phyloP scores from a whole-genome alignment of 148 eudicot genomes.

The Rhododendron ferrugineum region DNA sequence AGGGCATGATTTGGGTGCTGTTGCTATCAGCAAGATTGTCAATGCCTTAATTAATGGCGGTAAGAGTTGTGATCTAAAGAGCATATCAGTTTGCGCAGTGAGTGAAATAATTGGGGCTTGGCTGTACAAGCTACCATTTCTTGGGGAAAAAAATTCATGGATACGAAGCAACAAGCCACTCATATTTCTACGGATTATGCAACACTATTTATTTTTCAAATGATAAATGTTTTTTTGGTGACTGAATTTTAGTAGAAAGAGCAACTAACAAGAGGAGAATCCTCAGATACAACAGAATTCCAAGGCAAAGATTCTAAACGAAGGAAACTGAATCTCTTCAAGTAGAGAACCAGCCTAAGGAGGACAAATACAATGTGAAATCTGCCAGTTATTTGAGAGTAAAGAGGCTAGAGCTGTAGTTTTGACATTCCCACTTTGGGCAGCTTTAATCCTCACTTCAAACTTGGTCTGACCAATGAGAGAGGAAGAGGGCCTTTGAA shows the following conservation, averaged over 20 bases:
- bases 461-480: neutral
- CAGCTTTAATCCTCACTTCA: neutral
- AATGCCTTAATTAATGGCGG: conserved; percentile 54
- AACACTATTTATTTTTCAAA: neutral
- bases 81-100: neutral
- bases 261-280: neutral
- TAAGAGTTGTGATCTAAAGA: conserved; percentile 25
- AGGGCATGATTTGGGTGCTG: conserved; percentile 50
- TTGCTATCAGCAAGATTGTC: conserved; percentile 72
- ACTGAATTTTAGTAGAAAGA: neutral
- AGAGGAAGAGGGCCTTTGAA: neutral
- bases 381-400: neutral
- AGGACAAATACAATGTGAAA: neutral
- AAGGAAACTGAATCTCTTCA: neutral
- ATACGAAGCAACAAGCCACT: neutral
- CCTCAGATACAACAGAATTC: neutral
- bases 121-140: neutral
- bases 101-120: neutral
- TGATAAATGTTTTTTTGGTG: neutral
- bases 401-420: neutral
- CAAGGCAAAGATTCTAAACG: neutral
- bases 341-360: neutral
- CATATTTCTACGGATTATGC: neutral
- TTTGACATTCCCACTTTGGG: neutral
- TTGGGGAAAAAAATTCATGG: neutral